Conservation (phyloP, 805 yeast genomes). For the Candida verbasci region DNA sequence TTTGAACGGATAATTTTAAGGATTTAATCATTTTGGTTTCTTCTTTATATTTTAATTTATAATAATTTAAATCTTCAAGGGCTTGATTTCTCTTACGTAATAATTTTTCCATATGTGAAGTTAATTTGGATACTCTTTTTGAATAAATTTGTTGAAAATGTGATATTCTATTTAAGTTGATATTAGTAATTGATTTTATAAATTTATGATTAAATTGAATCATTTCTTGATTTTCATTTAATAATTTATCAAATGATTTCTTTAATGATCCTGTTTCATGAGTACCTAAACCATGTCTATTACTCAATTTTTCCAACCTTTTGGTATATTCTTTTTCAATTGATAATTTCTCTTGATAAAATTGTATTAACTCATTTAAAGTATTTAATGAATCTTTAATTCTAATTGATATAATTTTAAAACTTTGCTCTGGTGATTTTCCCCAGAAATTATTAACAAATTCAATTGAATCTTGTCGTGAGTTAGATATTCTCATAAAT, state of each 20-base stretch:
- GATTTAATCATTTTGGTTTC: slow-evolving; percentile 59
- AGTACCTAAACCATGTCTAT: slow-evolving; percentile 45
- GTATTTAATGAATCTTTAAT: slow-evolving; percentile 60
- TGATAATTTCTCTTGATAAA: slow-evolving; percentile 40
- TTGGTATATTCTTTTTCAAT: slow-evolving; percentile 74
- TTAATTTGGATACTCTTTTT: slow-evolving; percentile 53
- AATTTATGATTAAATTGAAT: slow-evolving; percentile 54
- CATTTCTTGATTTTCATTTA: slow-evolving; percentile 55
- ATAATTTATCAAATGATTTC: slow-evolving; percentile 54
- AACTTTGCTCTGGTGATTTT: slow-evolving; percentile 57
- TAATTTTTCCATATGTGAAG: slow-evolving; percentile 54
- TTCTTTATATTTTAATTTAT: slow-evolving; percentile 48
- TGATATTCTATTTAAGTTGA: slow-evolving; percentile 44
- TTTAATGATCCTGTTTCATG: slow-evolving; percentile 58
- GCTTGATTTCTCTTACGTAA: slow-evolving; percentile 40
- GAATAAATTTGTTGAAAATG: slow-evolving; percentile 49
- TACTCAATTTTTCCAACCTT: slow-evolving; percentile 48
- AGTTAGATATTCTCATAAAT: slow-evolving; percentile 5
- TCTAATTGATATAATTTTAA: slow-evolving; percentile 48
- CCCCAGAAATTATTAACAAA: slow-evolving; percentile 49
- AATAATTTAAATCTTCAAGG: slow-evolving; percentile 28
- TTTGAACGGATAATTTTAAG: slow-evolving; percentile 55
- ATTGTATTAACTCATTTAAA: slow-evolving; percentile 30
- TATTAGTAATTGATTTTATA: slow-evolving; percentile 45
- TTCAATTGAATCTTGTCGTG: slow-evolving; percentile 1